Conservation (phyloP, 805 yeast species). For the Starmera quercuum region DNA sequence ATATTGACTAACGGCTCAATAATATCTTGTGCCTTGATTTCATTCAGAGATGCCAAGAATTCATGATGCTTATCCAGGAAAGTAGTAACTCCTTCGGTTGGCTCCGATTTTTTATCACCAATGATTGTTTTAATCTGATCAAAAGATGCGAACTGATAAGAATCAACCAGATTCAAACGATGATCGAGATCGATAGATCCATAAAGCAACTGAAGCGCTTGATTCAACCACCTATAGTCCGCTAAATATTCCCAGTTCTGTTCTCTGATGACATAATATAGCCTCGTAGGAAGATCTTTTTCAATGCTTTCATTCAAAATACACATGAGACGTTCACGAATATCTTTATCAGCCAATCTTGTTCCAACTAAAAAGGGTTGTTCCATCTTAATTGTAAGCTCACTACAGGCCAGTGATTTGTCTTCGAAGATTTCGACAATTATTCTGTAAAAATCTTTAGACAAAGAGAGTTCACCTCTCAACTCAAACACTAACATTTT, state of each 20-base stretch:
- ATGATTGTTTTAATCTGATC: conserved; percentile 26
- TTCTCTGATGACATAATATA: conserved; percentile 83
- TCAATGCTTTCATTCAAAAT: conserved; percentile 77
- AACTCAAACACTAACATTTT: conserved; percentile 92
- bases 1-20: conserved; percentile 69
- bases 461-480: conserved; percentile 72
- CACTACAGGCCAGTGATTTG: conserved; percentile 69
- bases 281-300: conserved; percentile 64
- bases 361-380: conserved; percentile 96
- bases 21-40: conserved; percentile 50
- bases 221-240: conserved; percentile 92
- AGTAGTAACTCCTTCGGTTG: conserved; percentile 17
- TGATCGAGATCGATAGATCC: conserved; percentile 61
- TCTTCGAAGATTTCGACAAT: conserved; percentile 85
- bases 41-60: conserved; percentile 20
- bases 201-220: conserved; percentile 79
- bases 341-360: conserved; percentile 63
- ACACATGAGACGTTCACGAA: conserved; percentile 70
- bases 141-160: conserved; percentile 47
- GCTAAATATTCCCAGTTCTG: conserved; percentile 96
- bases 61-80: conserved; percentile 27
- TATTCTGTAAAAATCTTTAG: conserved; percentile 76
- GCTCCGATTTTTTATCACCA: conserved; percentile 14
- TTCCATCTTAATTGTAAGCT: conserved; percentile 89
- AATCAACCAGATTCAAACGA: conserved; percentile 37